These are phyloP conservation scores for Eremochloa ophiuroides DNA, from an alignment of 176 grass and related monocot species.

Conservation along the genomic window DNA sequence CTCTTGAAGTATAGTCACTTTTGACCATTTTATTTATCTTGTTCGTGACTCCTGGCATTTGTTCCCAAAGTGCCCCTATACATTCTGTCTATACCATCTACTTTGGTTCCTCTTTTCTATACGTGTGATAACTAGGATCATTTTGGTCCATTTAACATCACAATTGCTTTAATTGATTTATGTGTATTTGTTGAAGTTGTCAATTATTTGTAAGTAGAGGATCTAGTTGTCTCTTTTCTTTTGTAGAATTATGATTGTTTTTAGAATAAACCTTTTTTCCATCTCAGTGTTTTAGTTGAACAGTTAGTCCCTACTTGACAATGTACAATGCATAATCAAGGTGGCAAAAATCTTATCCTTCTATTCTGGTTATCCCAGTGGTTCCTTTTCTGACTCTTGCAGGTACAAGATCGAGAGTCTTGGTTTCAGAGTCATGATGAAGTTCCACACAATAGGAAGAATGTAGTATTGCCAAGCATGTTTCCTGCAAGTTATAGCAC, in stretches of 20 bases:
- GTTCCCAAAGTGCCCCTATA: neutral
- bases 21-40: neutral
- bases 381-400: constrained; percentile 21
- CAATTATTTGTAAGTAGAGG: neutral
- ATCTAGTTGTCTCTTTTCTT: neutral
- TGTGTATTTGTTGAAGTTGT: neutral
- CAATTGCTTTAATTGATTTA: neutral
- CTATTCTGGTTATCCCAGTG: constrained; percentile 1
- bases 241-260: neutral
- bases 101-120: neutral
- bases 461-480: constrained; percentile 77
- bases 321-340: constrained; percentile 4
- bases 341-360: neutral
- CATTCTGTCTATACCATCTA: neutral
- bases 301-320: neutral
- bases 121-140: neutral
- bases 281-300: neutral
- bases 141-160: neutral
- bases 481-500: constrained; percentile 65
- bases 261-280: neutral
- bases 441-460: constrained; percentile 56
- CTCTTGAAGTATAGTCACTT: neutral
- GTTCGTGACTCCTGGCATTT: neutral
- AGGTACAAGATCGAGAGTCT: constrained; percentile 76
- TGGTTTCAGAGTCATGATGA: constrained; percentile 71